phyloP scores from a whole-genome alignment of 352 stramenopile species.

The Phytophthora citricola region DNA sequence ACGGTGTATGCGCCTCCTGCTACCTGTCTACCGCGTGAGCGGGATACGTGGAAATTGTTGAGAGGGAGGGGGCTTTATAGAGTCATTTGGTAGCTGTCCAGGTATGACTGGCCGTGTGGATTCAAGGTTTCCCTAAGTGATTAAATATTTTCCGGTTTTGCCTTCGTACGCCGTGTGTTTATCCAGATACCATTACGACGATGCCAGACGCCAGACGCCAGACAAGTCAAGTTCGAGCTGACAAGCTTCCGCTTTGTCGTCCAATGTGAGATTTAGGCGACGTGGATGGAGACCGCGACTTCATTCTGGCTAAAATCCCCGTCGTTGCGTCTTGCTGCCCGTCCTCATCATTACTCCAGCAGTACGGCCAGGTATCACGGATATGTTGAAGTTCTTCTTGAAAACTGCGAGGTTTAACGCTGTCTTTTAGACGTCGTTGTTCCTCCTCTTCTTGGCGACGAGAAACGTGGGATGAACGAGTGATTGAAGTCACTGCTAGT shows the following conservation, averaged over 20 bases:
- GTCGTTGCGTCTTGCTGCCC: constrained; percentile 9
- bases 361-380: constrained; percentile 72
- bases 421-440: constrained; percentile 22
- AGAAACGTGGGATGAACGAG: constrained; percentile 55
- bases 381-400: constrained; percentile 66
- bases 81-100: constrained; percentile 20
- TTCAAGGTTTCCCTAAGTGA: constrained; percentile 34
- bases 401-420: constrained; percentile 28
- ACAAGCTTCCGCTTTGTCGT: constrained; percentile 20
- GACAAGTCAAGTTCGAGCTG: constrained; percentile 27
- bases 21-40: constrained; percentile 26
- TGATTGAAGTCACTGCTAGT: constrained; percentile 50
- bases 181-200: too few species aligned
- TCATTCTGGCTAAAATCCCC: not conserved
- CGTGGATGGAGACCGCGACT: constrained; percentile 8
- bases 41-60: constrained; percentile 36
- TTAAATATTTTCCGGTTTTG: constrained; percentile 48
- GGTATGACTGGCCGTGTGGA: constrained; percentile 26
- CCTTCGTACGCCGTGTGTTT: constrained; percentile 1
- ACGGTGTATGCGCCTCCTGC: constrained; percentile 25
- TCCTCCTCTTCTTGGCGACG: constrained; percentile 40
- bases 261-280: constrained; percentile 12
- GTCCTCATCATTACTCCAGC: constrained; percentile 49
- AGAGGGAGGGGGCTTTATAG: constrained; percentile 13
- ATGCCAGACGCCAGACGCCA: not conserved